Conservation (phyloP, 2,329 filamentous ascomycete species). For the Acrodontium crateriforme region DNA sequence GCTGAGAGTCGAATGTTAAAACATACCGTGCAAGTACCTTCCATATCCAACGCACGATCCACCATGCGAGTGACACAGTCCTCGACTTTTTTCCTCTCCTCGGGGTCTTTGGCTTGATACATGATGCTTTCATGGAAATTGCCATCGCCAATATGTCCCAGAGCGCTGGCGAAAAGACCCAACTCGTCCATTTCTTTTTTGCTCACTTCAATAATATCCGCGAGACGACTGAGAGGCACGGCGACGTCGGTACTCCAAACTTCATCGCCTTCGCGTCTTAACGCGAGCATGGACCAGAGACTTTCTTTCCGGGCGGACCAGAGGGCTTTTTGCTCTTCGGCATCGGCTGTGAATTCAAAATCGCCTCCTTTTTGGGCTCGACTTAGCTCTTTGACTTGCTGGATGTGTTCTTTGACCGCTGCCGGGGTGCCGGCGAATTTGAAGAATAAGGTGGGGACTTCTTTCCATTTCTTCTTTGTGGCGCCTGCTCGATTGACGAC, state of each 20-base stretch:
- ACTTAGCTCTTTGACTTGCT: conserved; percentile 53
- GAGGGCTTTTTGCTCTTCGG: conserved; percentile 40
- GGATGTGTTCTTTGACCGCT: conserved; percentile 64
- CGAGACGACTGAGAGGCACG: conserved; percentile 45
- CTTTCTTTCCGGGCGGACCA: conserved; percentile 49
- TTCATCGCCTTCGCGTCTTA: conserved; percentile 41
- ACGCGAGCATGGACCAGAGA: conserved; percentile 46
- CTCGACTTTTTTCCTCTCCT: conserved; percentile 63
- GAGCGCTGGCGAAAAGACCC: conserved; percentile 71
- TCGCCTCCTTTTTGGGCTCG: conserved; percentile 42
- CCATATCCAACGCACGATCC: conserved; percentile 79
- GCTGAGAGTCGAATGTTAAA: not conserved
- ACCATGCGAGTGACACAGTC: conserved; percentile 78
- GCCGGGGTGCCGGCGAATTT: conserved; percentile 68
- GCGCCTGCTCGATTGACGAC: conserved; percentile 64
- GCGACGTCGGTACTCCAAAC: conserved; percentile 50
- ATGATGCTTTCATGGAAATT: conserved; percentile 93
- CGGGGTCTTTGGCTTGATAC: conserved; percentile 58
- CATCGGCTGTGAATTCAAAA: conserved; percentile 42
- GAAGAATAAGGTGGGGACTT: conserved; percentile 68
- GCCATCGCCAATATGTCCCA: conserved; percentile 84
- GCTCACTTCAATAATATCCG: conserved; percentile 60
- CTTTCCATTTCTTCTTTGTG: conserved; percentile 59
- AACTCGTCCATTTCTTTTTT: conserved; percentile 82
- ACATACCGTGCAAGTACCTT: conserved; percentile 64